A percentile compares a stretch with the other conserved stretches of the same genome.
Conservation (phyloP, 1,284 basidiomycete genomes). For the Trichosporon asahii region DNA sequence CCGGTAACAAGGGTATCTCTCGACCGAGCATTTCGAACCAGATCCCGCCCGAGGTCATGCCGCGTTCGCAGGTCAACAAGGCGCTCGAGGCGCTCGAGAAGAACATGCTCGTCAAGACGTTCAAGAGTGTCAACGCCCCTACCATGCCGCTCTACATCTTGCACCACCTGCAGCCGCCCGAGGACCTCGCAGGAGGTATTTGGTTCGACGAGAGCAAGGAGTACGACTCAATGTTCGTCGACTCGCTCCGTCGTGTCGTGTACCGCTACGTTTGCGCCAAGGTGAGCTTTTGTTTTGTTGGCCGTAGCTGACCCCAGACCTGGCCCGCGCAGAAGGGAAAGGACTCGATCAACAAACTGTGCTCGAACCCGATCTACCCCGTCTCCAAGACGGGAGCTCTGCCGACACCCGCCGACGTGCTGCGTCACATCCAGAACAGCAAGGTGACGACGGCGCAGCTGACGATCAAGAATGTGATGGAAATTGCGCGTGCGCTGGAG, state of each 20-base stretch:
- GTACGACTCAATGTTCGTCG: constrained; percentile 46
- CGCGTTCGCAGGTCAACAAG: constrained; percentile 37
- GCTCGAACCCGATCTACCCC: constrained; percentile 35
- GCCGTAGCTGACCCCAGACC: constrained; percentile 25
- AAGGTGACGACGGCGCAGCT: constrained; percentile 33
- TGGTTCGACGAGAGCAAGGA: constrained; percentile 50
- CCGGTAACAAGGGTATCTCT: constrained; percentile 30
- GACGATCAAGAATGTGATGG: constrained; percentile 49
- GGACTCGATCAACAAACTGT: constrained; percentile 25
- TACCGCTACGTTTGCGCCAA: constrained; percentile 31
- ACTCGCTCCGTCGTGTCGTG: constrained; percentile 37
- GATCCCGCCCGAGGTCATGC: constrained; percentile 37
- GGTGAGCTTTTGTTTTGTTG: constrained; percentile 25
- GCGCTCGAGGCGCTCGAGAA: constrained; percentile 42
- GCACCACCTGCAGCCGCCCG: constrained; percentile 41
- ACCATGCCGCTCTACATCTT: constrained; percentile 45
- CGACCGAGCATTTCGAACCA: constrained; percentile 26
- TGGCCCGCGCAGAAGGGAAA: constrained; percentile 29
- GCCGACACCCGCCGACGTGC: constrained; percentile 38
- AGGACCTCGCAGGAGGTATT: constrained; percentile 49
- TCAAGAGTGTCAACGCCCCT: constrained; percentile 48
- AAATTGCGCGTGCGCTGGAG: constrained; percentile 48
- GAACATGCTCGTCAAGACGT: constrained; percentile 41
- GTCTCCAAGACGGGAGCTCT: constrained; percentile 33
- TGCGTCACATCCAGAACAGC: constrained; percentile 36